Conservation (phyloP, 495 filamentous ascomycete genomes). For the Trichoderma reesei region DNA sequence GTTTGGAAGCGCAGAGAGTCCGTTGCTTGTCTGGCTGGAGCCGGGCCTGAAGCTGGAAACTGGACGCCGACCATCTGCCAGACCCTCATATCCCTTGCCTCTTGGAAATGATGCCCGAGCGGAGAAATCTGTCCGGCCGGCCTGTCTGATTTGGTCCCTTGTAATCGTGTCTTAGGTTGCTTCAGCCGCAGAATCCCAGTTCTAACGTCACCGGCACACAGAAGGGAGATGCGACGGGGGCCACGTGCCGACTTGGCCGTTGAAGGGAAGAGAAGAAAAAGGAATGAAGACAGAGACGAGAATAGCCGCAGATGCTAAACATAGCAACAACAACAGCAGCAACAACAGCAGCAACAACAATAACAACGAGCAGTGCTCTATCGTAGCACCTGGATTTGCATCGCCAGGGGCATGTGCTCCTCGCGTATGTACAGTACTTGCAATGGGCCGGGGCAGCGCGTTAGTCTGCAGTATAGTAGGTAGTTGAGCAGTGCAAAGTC, state of each 20-base stretch:
- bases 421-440: not conserved
- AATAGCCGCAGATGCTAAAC: not conserved
- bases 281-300: not conserved
- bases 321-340: not conserved
- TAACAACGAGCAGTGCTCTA: not conserved
- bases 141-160: not conserved
- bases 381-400: not conserved
- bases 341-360: too few species aligned
- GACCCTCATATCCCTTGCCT: slow-evolving; percentile 2
- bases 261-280: not conserved
- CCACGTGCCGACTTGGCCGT: not conserved
- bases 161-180: slow-evolving; percentile 1
- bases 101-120: not conserved
- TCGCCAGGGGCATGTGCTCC: not conserved
- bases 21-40: not conserved
- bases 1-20: not conserved
- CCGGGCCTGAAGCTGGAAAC: not conserved
- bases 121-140: not conserved
- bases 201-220: not conserved
- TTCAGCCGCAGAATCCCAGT: not conserved
- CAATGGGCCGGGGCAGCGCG: too few species aligned
- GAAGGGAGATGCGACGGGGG: not conserved
- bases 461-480: too few species aligned
- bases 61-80: not conserved
- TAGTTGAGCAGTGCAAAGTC: too few species aligned